phyloP scores from a whole-genome alignment of 164 flowering plant species.

The Chimonanthus praecox region DNA sequence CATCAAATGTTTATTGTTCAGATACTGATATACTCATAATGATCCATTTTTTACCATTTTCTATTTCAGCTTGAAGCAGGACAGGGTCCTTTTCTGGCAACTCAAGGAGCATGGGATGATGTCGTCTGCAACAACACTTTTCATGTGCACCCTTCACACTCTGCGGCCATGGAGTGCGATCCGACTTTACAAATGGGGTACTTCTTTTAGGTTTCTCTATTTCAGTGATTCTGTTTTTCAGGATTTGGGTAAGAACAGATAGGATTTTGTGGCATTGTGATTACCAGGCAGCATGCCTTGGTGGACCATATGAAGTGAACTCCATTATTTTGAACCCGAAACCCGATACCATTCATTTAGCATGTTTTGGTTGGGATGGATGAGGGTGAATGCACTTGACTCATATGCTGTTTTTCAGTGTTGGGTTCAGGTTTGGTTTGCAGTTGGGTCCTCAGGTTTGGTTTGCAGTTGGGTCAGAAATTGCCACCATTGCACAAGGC shows the following conservation, averaged over 20 bases:
- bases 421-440: too few relatives aligned
- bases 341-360: too few relatives aligned
- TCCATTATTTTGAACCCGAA: too few relatives aligned
- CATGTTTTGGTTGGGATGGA: too few relatives aligned
- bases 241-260: background rate
- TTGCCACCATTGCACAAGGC: background rate
- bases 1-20: background rate
- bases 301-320: too few relatives aligned
- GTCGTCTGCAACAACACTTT: constrained; percentile 37
- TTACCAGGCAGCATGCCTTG: background rate
- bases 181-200: constrained; percentile 78
- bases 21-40: background rate
- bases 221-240: background rate
- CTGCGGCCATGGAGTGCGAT: constrained; percentile 42
- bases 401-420: too few relatives aligned
- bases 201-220: background rate
- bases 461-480: too few relatives aligned
- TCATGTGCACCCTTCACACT: constrained; percentile 32
- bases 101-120: constrained; percentile 49
- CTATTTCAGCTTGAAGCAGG: constrained; percentile 50
- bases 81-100: constrained; percentile 27
- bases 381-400: too few relatives aligned
- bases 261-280: background rate
- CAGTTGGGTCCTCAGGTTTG: too few relatives aligned
- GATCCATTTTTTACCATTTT: background rate